Base-by-base conservation (phyloP, 2,329 filamentous ascomycete species). In the Sporothrix luriei region DNA sequence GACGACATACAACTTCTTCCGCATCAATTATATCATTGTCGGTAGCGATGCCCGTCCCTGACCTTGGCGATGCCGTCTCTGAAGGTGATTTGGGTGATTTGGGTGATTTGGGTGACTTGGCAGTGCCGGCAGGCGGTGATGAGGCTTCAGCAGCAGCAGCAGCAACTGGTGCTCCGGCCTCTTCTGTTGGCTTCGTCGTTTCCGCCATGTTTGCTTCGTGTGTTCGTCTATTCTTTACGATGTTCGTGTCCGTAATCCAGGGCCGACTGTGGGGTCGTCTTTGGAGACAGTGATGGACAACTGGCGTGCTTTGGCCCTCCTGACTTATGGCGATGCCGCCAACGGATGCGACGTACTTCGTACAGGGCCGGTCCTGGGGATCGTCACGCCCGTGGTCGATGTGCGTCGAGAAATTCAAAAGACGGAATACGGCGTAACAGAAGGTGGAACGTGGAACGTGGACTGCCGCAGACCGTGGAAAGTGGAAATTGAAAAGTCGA, bases 1-100 rank as follows among this genome's bases (percentile, higher is more conserved):
- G 7, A 13, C 9, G 19, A 51, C 62, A 21, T 40, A 68, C 69
- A 33, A 52, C 65, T n/a, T 68, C 68, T n/a, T 71, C 70, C 3
- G 67, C 70, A 21, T 71, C 67, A 14, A 71, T 71, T 4, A 49
- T 26, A 3, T 19, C 59, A 24, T 69, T 66, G 24, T 52, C 43
- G 9, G 29, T 29, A 24, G 38, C 48, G 55, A 38, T 7, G 10
- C 24, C 66, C n/a, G 43, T n/a, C n/a, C 49, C 49, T 33, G 24
- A 19, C 33, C 21, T 52, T 21, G 52, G 43, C 24, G 65, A 55
- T 16, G 51, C 24, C 13, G 51, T 55, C 16, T 16, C 65, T 5
- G 65, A 46, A 5, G 38, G 65, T 40, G 51, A 55, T 3, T 55
- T 55, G 40, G 65, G 38, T 11, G 66, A 38, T 3, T 48, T 29